Percentiles rank a stretch among this genome's conserved stretches.
Evolutionary conservation across 805 yeast species (phyloP).

Genomic region (Nakazawaea holstii): DNA sequence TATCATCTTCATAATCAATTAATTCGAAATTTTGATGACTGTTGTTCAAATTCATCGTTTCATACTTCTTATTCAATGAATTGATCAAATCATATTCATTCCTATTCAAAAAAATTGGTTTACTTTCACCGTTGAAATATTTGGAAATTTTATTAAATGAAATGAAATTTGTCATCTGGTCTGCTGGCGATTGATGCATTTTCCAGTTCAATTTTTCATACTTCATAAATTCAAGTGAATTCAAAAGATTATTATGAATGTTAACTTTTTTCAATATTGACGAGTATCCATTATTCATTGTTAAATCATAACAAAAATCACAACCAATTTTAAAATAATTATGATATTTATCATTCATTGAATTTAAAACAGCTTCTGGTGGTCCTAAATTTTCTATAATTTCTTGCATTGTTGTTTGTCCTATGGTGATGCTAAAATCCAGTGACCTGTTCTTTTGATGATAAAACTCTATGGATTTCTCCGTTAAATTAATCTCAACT

Average conservation of each 20-base stretch:
- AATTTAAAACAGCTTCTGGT: conserved; percentile 43
- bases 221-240: conserved; percentile 45
- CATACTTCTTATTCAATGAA: conserved; percentile 6
- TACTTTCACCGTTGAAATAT: conserved; percentile 6
- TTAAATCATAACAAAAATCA: conserved; percentile 45
- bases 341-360: conserved; percentile 35
- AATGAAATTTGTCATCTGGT: not conserved
- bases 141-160: not conserved
- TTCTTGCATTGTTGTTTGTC: conserved; percentile 44
- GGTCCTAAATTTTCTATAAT: conserved; percentile 45
- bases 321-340: conserved; percentile 52
- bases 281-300: conserved; percentile 21
- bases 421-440: conserved; percentile 24
- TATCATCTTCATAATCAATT: conserved; percentile 21
- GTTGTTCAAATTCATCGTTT: not conserved
- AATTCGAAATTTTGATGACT: conserved; percentile 19
- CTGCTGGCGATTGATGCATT: conserved; percentile 16
- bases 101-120: conserved; percentile 26
- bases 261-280: conserved; percentile 37
- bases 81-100: conserved; percentile 26
- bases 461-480: not conserved
- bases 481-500: not conserved
- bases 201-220: conserved; percentile 48
- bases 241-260: conserved; percentile 48
- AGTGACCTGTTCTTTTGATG: not conserved